phyloP scores from a whole-genome alignment of 805 yeast genomes.

The Lachancea quebecensis region DNA sequence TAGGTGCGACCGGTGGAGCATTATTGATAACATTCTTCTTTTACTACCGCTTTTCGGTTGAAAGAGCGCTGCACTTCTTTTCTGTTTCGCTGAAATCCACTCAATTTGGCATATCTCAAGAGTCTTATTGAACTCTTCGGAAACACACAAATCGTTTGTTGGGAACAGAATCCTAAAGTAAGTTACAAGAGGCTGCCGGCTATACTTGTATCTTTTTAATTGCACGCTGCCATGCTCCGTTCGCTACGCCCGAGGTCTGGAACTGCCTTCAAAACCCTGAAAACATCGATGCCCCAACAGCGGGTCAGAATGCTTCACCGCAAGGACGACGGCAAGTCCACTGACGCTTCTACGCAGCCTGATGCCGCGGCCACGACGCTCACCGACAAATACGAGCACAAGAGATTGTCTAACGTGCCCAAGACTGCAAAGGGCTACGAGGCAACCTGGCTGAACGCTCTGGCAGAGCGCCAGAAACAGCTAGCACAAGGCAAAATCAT shows the following conservation, averaged over 20 bases:
- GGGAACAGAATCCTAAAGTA: too few relatives aligned
- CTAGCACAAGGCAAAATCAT: slow-evolving; percentile 64
- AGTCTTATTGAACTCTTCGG: too few relatives aligned
- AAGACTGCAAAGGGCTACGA: slow-evolving; percentile 24
- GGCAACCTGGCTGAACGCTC: slow-evolving; percentile 84
- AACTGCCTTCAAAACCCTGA: neutral
- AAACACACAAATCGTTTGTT: too few relatives aligned
- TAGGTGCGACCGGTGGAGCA: too few relatives aligned
- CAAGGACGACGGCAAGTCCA: slow-evolving; percentile 11
- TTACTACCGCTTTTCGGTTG: too few relatives aligned
- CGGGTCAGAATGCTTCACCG: slow-evolving; percentile 6
- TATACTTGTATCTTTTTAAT: too few relatives aligned
- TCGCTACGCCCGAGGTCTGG: slow-evolving; percentile 4
- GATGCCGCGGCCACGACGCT: slow-evolving; percentile 69
- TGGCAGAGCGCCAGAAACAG: slow-evolving; percentile 64
- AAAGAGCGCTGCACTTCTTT: too few relatives aligned
- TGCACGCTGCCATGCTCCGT: neutral
- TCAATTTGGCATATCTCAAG: too few relatives aligned
- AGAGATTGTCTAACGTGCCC: slow-evolving; percentile 31
- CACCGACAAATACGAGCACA: slow-evolving; percentile 53
- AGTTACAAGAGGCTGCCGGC: too few relatives aligned
- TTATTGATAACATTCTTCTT: too few relatives aligned
- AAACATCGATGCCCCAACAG: neutral
- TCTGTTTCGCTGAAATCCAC: too few relatives aligned
- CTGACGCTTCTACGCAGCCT: slow-evolving; percentile 31